phyloP scores from a whole-genome alignment of 73 alveolate genomes.

The Paramecium octaurelia region DNA sequence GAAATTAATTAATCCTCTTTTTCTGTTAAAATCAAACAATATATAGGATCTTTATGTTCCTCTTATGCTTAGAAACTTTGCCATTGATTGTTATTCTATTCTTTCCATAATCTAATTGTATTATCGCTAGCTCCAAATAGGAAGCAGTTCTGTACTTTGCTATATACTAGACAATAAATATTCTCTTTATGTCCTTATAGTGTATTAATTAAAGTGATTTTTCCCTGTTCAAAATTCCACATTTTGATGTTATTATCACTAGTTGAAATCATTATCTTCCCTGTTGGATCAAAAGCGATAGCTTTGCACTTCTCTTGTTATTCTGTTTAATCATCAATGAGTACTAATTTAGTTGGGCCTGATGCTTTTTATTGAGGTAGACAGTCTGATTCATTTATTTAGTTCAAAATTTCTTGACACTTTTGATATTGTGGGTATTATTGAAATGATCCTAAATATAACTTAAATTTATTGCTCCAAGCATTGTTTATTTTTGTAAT shows the following conservation, averaged over 20 bases:
- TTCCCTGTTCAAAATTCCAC: background rate
- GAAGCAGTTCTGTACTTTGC: background rate
- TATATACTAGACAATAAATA: background rate
- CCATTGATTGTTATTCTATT: background rate
- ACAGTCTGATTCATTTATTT: background rate
- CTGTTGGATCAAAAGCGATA: background rate
- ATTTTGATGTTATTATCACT: background rate
- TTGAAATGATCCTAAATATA: no score
- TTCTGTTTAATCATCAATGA: background rate
- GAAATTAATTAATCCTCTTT: background rate
- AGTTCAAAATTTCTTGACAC: background rate
- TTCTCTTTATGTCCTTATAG: background rate
- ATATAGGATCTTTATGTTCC: background rate
- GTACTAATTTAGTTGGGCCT: background rate
- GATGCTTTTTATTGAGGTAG: background rate
- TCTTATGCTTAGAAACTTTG: background rate
- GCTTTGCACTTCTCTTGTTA: background rate
- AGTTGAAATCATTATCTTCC: background rate
- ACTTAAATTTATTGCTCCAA: background rate
- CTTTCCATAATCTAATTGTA: background rate
- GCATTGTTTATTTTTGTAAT: background rate
- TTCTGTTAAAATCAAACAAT: background rate
- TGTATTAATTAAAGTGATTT: background rate
- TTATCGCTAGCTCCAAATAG: background rate
- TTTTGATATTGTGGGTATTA: background rate